Conservation (phyloP, 2,329 filamentous ascomycete species). For the Arthrobotrys musiformis region DNA sequence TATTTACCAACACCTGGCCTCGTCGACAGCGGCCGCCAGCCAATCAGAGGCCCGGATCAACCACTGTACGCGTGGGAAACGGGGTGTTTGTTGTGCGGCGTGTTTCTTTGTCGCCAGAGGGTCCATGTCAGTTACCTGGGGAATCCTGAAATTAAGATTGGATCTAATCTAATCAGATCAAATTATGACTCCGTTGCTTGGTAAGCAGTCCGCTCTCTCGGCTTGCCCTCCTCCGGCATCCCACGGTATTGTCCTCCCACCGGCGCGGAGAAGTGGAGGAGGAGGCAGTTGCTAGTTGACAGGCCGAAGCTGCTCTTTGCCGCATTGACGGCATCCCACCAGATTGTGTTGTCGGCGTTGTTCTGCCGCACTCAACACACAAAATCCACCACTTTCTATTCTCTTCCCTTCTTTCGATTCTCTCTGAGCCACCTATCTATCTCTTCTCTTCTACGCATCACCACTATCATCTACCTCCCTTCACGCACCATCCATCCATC, state of each 20-base stretch:
- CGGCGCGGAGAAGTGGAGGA: too few relatives aligned
- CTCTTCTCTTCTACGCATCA: neutral
- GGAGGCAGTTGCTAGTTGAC: too few relatives aligned
- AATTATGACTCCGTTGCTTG: neutral
- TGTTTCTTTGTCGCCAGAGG: too few relatives aligned
- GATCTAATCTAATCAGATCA: neutral
- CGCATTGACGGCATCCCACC: neutral
- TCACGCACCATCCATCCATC: neutral
- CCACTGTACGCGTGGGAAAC: neutral
- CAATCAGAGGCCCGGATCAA: neutral
- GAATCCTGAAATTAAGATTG: neutral
- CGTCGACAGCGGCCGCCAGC: neutral
- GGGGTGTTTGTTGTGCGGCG: neutral
- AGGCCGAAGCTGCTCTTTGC: too few relatives aligned
- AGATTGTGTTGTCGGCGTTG: neutral
- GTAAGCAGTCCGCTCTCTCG: neutral
- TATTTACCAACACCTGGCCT: neutral
- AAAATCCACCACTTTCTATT: neutral
- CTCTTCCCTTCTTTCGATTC: neutral
- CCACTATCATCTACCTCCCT: neutral
- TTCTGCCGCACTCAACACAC: constrained; percentile 1
- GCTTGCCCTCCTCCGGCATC: neutral
- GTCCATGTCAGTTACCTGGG: too few relatives aligned
- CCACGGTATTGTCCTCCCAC: too few relatives aligned
- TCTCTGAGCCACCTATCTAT: too few relatives aligned